Percentiles rank a stretch among this genome's conserved stretches.
Evolutionary conservation across 139 green algal species (phyloP).

Genomic region (Edaphochlamys debaryana): DNA sequence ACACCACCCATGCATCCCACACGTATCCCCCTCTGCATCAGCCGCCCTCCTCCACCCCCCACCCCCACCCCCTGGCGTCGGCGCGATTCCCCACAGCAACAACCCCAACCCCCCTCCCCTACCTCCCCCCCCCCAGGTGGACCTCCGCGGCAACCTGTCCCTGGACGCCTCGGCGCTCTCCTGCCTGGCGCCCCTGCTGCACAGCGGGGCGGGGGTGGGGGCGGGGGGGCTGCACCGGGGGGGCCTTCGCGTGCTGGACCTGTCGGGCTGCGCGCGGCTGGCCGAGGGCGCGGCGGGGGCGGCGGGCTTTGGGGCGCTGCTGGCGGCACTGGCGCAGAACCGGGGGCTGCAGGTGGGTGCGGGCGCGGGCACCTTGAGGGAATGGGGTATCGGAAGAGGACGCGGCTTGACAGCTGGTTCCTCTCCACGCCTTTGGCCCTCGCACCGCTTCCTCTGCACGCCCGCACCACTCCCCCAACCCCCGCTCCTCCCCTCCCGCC

Average conservation of each 20-base stretch:
- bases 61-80: too few relatives aligned
- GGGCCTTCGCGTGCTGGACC: constrained; percentile 18
- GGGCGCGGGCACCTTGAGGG: too few relatives aligned
- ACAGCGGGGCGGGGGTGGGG: too few relatives aligned
- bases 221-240: neutral
- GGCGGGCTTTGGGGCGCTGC: constrained; percentile 15
- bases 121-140: constrained; percentile 14
- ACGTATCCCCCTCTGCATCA: too few relatives aligned
- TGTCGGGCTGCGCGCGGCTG: constrained; percentile 25
- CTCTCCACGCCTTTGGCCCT: too few relatives aligned
- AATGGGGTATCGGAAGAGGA: too few relatives aligned
- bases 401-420: too few relatives aligned
- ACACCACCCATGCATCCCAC: too few relatives aligned
- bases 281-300: neutral
- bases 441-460: too few relatives aligned
- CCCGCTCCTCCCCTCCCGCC: neutral
- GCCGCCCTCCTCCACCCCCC: too few relatives aligned
- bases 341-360: constrained; percentile 4
- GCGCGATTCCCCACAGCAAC: too few relatives aligned
- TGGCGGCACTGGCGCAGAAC: constrained; percentile 2
- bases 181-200: constrained; percentile 30
- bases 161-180: neutral
- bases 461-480: neutral
- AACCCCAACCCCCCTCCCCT: neutral
- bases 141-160: constrained; percentile 23